Evolutionary conservation across 305 asterid species (phyloP).

Genomic region (Solanum aculeatissimum): DNA sequence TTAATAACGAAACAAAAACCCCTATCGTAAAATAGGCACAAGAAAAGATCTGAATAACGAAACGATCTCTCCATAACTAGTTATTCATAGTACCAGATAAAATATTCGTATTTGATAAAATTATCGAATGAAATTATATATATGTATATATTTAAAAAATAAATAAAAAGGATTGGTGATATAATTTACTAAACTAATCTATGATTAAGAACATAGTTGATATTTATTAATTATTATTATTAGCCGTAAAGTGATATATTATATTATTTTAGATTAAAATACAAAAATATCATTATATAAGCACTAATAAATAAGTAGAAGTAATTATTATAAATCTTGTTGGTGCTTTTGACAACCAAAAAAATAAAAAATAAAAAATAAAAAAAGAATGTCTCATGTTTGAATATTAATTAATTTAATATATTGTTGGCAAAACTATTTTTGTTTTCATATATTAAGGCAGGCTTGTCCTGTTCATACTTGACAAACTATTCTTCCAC

Average conservation of each 20-base stretch:
- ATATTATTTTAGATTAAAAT: background rate
- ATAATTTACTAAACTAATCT: background rate
- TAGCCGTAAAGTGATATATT: background rate
- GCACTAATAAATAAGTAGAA: background rate
- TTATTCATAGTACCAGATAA: background rate
- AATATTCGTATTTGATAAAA: background rate
- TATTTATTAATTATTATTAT: background rate
- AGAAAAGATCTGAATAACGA: background rate
- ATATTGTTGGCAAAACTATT: background rate
- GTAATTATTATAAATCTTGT: background rate
- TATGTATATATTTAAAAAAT: background rate
- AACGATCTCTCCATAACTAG: background rate
- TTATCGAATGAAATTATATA: background rate
- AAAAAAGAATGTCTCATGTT: background rate
- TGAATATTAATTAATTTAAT: background rate
- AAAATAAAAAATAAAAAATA: background rate
- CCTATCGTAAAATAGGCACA: background rate
- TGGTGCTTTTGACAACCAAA: background rate
- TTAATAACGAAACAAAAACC: no score
- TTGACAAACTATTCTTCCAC: background rate
- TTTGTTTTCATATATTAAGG: background rate
- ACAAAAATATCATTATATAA: background rate
- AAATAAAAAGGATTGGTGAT: no score
- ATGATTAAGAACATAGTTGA: background rate
- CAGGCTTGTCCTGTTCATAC: background rate